Evolutionary conservation across 2,329 filamentous ascomycete genomes (phyloP).

Genomic region (Coniosporium tulheliwenetii): DNA sequence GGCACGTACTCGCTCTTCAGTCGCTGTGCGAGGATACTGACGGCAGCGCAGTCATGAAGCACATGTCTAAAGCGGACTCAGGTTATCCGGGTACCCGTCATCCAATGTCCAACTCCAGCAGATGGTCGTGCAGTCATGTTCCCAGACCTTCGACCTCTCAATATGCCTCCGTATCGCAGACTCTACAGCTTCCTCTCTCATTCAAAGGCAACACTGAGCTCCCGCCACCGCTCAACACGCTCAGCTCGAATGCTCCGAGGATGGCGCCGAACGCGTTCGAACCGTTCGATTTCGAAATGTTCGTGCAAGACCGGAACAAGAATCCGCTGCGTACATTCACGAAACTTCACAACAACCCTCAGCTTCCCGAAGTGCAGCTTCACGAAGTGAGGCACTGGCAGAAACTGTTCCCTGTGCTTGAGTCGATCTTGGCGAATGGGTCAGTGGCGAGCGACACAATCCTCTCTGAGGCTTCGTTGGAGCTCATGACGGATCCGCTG

Average conservation of each 20-base stretch:
- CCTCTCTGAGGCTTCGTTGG: slow-evolving; percentile 24
- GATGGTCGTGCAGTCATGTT: slow-evolving; percentile 1
- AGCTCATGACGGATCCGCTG: slow-evolving; percentile 21
- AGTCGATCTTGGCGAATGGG: slow-evolving; percentile 8
- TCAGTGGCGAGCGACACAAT: slow-evolving; percentile 19
- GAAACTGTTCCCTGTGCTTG: slow-evolving; percentile 14
- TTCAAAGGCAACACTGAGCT: background rate
- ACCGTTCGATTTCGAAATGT: slow-evolving; percentile 23
- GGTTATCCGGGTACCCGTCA: slow-evolving; percentile 2
- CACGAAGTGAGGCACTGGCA: slow-evolving; percentile 16
- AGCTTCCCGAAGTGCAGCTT: slow-evolving; percentile 15
- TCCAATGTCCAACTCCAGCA: background rate
- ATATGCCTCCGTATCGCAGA: background rate
- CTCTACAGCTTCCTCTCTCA: background rate
- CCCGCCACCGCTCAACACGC: slow-evolving; percentile 1
- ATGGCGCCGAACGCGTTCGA: slow-evolving; percentile 8
- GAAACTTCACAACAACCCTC: slow-evolving; percentile 13
- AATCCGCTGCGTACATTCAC: slow-evolving; percentile 23
- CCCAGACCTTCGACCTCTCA: background rate
- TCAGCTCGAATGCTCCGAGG: slow-evolving; percentile 1
- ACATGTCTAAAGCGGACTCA: slow-evolving; percentile 22
- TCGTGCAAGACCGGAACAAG: slow-evolving; percentile 18
- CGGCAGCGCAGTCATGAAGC: slow-evolving; percentile 19
- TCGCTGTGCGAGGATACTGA: slow-evolving; percentile 8
- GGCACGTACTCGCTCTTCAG: slow-evolving; percentile 18